These are phyloP conservation scores for Megacollybia marginata DNA, from an alignment of 768 basidiomycete species.

Conservation along the genomic window DNA sequence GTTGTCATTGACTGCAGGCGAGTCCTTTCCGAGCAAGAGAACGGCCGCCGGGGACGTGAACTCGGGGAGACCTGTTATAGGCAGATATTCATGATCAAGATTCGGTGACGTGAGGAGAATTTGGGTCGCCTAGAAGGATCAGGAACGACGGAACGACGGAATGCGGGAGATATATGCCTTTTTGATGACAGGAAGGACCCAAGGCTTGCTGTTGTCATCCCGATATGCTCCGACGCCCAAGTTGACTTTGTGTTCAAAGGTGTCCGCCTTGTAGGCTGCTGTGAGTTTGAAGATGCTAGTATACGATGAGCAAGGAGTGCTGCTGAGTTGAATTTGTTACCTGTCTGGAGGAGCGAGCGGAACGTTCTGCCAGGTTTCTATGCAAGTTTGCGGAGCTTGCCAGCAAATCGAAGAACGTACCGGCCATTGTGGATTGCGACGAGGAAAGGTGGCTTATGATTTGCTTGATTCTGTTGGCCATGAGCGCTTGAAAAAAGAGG, in stretches of 20 bases:
- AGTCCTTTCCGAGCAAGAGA: constrained; percentile 71
- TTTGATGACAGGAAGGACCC: constrained; percentile 88
- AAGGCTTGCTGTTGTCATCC: constrained; percentile 81
- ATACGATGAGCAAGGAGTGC: constrained; percentile 1
- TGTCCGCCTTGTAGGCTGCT: constrained; percentile 80
- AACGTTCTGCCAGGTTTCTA: constrained; percentile 71
- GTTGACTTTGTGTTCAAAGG: constrained; percentile 74
- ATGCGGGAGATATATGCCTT: constrained; percentile 44
- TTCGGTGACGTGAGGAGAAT: constrained; percentile 60
- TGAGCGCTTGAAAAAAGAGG: constrained; percentile 10
- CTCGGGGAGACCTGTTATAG: constrained; percentile 80
- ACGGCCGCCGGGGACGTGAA: constrained; percentile 79
- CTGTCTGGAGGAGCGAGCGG: constrained; percentile 84
- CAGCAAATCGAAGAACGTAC: constrained; percentile 28
- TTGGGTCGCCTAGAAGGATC: constrained; percentile 53
- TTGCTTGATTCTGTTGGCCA: constrained; percentile 57
- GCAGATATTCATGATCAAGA: constrained; percentile 89
- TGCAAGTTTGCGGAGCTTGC: constrained; percentile 2
- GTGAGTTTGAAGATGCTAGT: constrained; percentile 85
- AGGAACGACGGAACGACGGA: neutral
- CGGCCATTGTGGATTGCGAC: constrained; percentile 37
- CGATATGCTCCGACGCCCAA: constrained; percentile 92
- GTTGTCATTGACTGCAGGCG: constrained; percentile 60
- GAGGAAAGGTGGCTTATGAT: constrained; percentile 44
- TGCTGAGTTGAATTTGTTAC: constrained; percentile 27